A percentile compares a stretch with the other conserved stretches of the same genome.
phyloP scores from a whole-genome alignment of 208 protist genomes.

The Trypanosoma theileri region DNA sequence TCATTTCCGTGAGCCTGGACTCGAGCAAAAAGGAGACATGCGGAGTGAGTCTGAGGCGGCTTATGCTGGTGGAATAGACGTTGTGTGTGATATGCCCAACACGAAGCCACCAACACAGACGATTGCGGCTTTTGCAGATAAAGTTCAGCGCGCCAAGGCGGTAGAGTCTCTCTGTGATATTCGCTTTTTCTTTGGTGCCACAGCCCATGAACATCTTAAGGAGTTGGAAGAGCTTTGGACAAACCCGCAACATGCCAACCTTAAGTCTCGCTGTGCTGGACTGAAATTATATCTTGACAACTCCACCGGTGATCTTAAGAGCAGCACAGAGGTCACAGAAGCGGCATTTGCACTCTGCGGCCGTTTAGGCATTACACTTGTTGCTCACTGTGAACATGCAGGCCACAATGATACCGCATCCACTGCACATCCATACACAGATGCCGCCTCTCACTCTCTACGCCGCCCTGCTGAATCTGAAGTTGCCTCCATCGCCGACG shows the following conservation, averaged over 20 bases:
- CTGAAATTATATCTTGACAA: constrained; percentile 90
- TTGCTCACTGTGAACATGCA: constrained; percentile 89
- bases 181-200: constrained; percentile 87
- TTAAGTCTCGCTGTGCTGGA: constrained; percentile 66
- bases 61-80: constrained; percentile 86
- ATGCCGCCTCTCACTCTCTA: constrained; percentile 67
- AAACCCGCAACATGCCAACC: constrained; percentile 40
- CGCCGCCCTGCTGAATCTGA: constrained; percentile 77
- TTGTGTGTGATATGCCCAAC: constrained; percentile 88
- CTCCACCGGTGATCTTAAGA: constrained; percentile 85
- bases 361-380: constrained; percentile 64
- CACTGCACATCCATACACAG: constrained; percentile 55
- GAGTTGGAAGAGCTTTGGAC: constrained; percentile 80
- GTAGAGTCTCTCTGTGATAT: constrained; percentile 34
- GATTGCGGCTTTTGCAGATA: constrained; percentile 66
- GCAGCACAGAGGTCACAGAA: constrained; percentile 49
- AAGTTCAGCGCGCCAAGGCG: constrained; percentile 48
- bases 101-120: constrained; percentile 80
- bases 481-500: constrained; percentile 58
- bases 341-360: constrained; percentile 79
- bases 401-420: constrained; percentile 67
- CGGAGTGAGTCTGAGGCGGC: constrained; percentile 85
- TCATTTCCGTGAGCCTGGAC: constrained; percentile 92
- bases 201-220: constrained; percentile 51
- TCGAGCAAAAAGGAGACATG: constrained; percentile 94